Evolutionary conservation across 116 monocot genomes (phyloP), one percentile per base, ranked within the genome.

Genomic region (Trichopus zeylanicus): DNA sequence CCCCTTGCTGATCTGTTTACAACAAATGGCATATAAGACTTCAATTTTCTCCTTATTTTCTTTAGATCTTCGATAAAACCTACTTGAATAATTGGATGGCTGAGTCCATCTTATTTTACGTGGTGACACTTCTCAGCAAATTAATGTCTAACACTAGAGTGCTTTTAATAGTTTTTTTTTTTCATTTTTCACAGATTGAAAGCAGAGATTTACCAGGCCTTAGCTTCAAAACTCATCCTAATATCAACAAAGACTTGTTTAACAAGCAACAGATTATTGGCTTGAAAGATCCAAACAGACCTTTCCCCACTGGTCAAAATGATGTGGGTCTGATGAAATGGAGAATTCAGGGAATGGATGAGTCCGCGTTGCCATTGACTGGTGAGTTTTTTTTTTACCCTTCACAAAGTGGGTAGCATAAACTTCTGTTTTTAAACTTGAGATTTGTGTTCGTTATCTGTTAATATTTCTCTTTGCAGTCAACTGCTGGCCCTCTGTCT

Each of bases 401-500:
- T 20, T n/a, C n/a, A n/a, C n/a, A n/a, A 29, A 56, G 0, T 32
- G 2, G 3, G 51, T 20, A 51, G n/a, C n/a, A n/a, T n/a, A n/a
- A n/a, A n/a, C n/a, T 3, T 22, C 0, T 26, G 53, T 26, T 13
- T 29, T 28, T 53, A 13, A 28, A 53, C 28, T 52, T 22, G 10
- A 61, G 60, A 21, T 53, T 29, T 28, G 9, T 34, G 7, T 24
- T 55, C 8, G 46, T 15, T 39, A 9, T 18, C 32, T 26, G 28
- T 35, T 33, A 2, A 29, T 37, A 48, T 60, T 25, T 23, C 51
- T 35, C 13, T 33, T 23, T 75, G 58, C 78, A 94, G 94, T 94
- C 18, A 94, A 94, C 42, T 94, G 94, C 69, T 94, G 94, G 94
- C 94, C 89, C 31, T 86, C 89, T 33, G 78, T 89, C 56, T 89